Evolutionary conservation across 2,329 filamentous ascomycete genomes (phyloP).

Genomic region (Escovopsis weberi): DNA sequence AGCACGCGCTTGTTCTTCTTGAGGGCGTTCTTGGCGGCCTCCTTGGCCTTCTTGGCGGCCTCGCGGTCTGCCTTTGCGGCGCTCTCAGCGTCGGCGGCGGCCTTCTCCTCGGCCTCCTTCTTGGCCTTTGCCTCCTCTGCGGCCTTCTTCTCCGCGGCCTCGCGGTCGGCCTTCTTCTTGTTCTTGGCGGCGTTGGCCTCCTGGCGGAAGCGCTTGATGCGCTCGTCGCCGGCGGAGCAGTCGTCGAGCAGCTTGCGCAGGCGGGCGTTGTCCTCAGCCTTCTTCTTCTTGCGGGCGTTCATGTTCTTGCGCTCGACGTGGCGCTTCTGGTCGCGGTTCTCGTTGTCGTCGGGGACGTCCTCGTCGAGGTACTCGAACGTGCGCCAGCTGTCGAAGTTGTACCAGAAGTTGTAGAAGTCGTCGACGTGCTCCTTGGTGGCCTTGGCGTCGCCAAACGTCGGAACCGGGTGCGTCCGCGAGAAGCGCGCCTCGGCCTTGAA

Average conservation of each 20-base stretch:
- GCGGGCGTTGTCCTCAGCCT: slow-evolving; percentile 91
- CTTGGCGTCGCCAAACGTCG: slow-evolving; percentile 70
- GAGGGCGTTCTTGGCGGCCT: slow-evolving; percentile 93
- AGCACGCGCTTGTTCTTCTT: slow-evolving; percentile 99
- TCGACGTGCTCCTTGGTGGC: slow-evolving; percentile 83
- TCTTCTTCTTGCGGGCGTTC: slow-evolving; percentile 97
- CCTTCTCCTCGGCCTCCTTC: slow-evolving; percentile 71
- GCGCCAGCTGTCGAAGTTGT: slow-evolving; percentile 97
- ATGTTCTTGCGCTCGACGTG: slow-evolving; percentile 97
- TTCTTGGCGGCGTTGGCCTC: slow-evolving; percentile 89
- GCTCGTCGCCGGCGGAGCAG: slow-evolving; percentile 69
- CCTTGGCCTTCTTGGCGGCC: slow-evolving; percentile 87
- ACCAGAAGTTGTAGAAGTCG: slow-evolving; percentile 98
- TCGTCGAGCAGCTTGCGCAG: slow-evolving; percentile 85
- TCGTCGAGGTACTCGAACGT: slow-evolving; percentile 97
- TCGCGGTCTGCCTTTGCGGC: slow-evolving; percentile 74
- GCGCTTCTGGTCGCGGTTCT: slow-evolving; percentile 97
- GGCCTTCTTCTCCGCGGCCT: slow-evolving; percentile 78
- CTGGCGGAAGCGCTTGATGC: slow-evolving; percentile 94
- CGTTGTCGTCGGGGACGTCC: slow-evolving; percentile 96
- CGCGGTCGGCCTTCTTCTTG: slow-evolving; percentile 80
- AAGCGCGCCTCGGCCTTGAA: slow-evolving; percentile 91
- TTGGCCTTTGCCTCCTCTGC: slow-evolving; percentile 72
- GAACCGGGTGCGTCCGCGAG: slow-evolving; percentile 81
- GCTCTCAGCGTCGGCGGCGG: slow-evolving; percentile 71